phyloP scores from a whole-genome alignment of 495 filamentous ascomycete genomes.

The Darksidea phi region DNA sequence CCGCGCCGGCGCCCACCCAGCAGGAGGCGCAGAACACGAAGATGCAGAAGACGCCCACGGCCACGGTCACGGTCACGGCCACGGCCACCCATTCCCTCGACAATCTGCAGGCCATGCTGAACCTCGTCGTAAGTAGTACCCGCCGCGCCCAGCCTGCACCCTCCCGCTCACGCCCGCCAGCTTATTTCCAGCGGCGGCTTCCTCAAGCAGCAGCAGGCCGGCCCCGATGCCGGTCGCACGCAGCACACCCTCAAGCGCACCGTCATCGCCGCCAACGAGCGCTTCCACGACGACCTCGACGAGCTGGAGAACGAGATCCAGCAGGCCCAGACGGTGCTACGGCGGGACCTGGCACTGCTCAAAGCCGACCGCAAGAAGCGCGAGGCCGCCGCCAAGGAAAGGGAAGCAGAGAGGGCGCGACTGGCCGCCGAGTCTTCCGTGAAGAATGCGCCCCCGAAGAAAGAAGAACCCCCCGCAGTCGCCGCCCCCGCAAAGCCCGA shows the following conservation, averaged over 20 bases:
- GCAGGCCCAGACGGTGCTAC: constrained; percentile 33
- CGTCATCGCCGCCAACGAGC: constrained; percentile 26
- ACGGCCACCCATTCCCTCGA: constrained; percentile 14
- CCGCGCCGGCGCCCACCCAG: background rate
- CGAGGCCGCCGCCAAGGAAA: constrained; percentile 28
- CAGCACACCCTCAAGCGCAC: constrained; percentile 15
- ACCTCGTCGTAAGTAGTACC: constrained; percentile 30
- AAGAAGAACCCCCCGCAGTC: background rate
- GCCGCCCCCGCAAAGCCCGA: background rate
- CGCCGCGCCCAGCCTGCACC: background rate
- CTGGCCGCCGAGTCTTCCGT: constrained; percentile 27
- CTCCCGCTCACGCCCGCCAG: constrained; percentile 19
- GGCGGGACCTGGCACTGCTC: constrained; percentile 37
- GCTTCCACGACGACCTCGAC: constrained; percentile 39
- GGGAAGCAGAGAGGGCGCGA: constrained; percentile 31
- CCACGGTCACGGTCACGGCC: background rate
- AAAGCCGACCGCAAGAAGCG: constrained; percentile 32
- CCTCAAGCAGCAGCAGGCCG: constrained; percentile 23
- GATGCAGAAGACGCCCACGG: background rate
- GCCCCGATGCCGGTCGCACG: constrained; percentile 1
- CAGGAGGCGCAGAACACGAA: background rate
- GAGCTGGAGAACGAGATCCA: constrained; percentile 36
- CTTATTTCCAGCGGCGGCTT: constrained; percentile 26
- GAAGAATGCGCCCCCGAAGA: constrained; percentile 10
- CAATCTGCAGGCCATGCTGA: constrained; percentile 36